Evolutionary conservation across 371 early-diverging fungal species (phyloP), one percentile per base, ranked within the genome.

Genomic region (Syncephalastrum monosporum): DNA sequence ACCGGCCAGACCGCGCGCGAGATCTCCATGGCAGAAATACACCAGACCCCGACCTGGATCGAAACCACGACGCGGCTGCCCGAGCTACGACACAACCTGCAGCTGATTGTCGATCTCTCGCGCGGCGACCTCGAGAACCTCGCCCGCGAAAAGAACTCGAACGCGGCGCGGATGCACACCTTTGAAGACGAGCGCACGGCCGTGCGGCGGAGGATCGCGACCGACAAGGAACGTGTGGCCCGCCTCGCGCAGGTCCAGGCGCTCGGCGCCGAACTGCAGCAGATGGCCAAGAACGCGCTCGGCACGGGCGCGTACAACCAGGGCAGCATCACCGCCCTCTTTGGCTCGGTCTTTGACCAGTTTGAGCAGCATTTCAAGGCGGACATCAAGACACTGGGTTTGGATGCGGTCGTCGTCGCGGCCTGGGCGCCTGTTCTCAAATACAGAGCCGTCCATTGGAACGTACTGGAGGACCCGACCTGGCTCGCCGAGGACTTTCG

Each of bases 11-110:
- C 81, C 62, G 81, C 82, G 5, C 78, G 88, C 5, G 91, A 88
- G 51, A 61, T 91, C 12, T 77, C 81, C 1, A 53, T 81, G 41
- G 42, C 75, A 5, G 75, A 78, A 19, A 62, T 78, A 17, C 61
- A 64, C 43, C 63, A 74, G 14, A 59, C 72, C 12, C 75, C 75
- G 1, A 78, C 80, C 0, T 67, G 76, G 43, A 64, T 72, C 61
- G 78, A 75, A 50, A 77, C 74, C 3, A 79, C 80, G 25, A 80
- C 74, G 23, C 81, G 79, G 17, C 64, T 88, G 41, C 91, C 87
- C 3, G 94, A 94, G 61, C 71, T 94, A 21, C 82, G 90, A 14
- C 88, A 94, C 62, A 94, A 94, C 51, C 55, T 92, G 12, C 79
- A 84, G 4, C 63, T 91, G 3, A 68, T 93, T 56, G 87, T 85